phyloP scores from a whole-genome alignment of 352 stramenopile species.

The Globisporangium cylindrosporum region DNA sequence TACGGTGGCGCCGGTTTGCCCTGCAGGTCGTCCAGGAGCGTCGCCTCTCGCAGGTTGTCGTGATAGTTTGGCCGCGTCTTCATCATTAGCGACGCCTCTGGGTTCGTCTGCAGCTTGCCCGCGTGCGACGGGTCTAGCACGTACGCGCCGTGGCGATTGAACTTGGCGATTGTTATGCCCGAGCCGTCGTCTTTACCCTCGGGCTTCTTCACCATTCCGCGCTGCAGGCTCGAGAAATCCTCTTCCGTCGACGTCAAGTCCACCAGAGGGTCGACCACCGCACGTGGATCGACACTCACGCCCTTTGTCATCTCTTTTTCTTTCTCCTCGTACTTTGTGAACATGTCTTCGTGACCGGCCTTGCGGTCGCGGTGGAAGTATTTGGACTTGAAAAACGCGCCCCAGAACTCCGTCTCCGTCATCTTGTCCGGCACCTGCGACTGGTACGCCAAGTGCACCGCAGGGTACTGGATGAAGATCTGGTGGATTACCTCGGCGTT shows the following conservation, averaged over 20 bases:
- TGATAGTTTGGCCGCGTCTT: conserved; percentile 36
- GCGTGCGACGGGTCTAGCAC: conserved; percentile 73
- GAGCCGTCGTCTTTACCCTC: conserved; percentile 46
- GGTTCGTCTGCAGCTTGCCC: conserved; percentile 41
- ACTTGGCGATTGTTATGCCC: conserved; percentile 82
- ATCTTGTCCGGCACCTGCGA: conserved; percentile 86
- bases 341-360: conserved; percentile 79
- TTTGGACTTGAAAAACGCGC: conserved; percentile 87
- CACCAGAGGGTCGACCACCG: conserved; percentile 72
- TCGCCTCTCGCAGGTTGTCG: conserved; percentile 62
- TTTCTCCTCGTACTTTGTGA: conserved; percentile 83
- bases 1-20: conserved; percentile 48
- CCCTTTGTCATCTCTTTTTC: conserved; percentile 53
- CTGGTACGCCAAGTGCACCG: conserved; percentile 83
- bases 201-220: conserved; percentile 16
- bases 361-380: conserved; percentile 87
- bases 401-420: conserved; percentile 88
- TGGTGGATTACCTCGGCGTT: conserved; percentile 89
- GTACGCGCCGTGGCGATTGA: conserved; percentile 82
- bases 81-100: conserved; percentile 25
- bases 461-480: conserved; percentile 89
- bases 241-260: conserved; percentile 74
- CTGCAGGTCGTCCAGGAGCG: conserved; percentile 67
- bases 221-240: conserved; percentile 47
- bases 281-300: conserved; percentile 50